Evolutionary conservation across 2,329 filamentous ascomycete genomes (phyloP), one percentile per base, ranked within the genome.

Genomic region (Diatrype stigma): DNA sequence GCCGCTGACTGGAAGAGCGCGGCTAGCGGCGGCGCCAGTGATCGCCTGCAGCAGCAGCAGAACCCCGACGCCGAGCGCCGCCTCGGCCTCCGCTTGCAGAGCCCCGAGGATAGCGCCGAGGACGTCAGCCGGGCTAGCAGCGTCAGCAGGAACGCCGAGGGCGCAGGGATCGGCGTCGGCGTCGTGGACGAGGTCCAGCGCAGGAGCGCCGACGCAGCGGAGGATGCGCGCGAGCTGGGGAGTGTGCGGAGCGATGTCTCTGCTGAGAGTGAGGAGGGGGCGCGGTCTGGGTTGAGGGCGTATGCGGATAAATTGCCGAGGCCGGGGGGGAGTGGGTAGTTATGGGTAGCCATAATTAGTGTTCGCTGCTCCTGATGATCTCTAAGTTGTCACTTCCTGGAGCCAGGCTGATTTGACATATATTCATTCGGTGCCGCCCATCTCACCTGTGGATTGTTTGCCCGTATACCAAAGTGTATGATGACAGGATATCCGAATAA

Each of bases 1-100:
- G 72, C 89, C 1, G 83, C 90, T 1, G 83, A 95, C 63, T 96
- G 90, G 90, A 84, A 85, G 52, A 87, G 87, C 1, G 74, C 66
- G 22, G n/a, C n/a, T n/a, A n/a, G n/a, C n/a, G n/a, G n/a, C n/a
- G n/a, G n/a, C n/a, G n/a, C n/a, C n/a, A n/a, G n/a, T n/a, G n/a
- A n/a, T n/a, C n/a, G n/a, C n/a, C n/a, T n/a, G n/a, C n/a, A 23
- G 21, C 42, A n/a, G n/a, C 62, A 63, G 3, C 72, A 73, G 42
- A 73, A 75, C 17, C 74, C 77, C 1, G 71, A 70, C 6, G 70
- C 76, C 12, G 75, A 80, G 53, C 89, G 84, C 63, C 80, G 84
- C 45, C 71, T 95, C 1, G 90, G 90, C 0, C 63, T 94, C 46
- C 73, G 87, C 26, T 79, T 77, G 4, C 79, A 84, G 52, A 86